phyloP scores from a whole-genome alignment of 1,139 yeast genomes.

The Eremothecium coryli region DNA sequence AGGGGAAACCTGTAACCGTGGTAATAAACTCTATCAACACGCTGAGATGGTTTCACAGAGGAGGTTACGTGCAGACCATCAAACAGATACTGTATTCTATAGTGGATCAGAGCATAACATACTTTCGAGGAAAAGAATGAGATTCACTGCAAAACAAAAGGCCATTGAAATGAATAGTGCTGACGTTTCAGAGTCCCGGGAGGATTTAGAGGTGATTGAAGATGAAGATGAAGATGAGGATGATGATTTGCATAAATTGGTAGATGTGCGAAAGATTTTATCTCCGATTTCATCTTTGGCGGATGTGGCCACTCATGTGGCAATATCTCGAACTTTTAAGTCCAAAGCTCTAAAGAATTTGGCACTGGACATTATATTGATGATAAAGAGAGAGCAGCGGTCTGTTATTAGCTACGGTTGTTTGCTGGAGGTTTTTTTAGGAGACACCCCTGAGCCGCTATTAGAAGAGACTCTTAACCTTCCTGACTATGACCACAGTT shows the following conservation, averaged over 20 bases:
- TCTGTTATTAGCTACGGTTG: conserved; percentile 62
- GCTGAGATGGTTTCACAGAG: conserved; percentile 34
- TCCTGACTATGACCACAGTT: conserved; percentile 60
- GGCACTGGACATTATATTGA: conserved; percentile 63
- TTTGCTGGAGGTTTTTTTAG: conserved; percentile 68
- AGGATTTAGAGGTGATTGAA: conserved; percentile 23
- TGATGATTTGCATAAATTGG: conserved; percentile 33
- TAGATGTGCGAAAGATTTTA: conserved; percentile 46
- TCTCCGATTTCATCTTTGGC: conserved; percentile 75
- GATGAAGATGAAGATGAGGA: conserved; percentile 32
- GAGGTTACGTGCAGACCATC: conserved; percentile 31
- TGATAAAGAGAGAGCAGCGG: conserved; percentile 72
- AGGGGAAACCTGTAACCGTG: conserved; percentile 43
- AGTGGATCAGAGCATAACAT: conserved; percentile 31
- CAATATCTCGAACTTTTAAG: conserved; percentile 56
- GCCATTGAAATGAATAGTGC: conserved; percentile 5
- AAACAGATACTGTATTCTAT: conserved; percentile 31
- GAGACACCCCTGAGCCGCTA: conserved; percentile 71
- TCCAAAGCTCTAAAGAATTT: conserved; percentile 43
- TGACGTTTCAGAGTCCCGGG: conserved; percentile 16
- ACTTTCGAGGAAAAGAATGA: conserved; percentile 28
- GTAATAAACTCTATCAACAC: conserved; percentile 47
- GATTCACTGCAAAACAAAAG: conserved; percentile 17
- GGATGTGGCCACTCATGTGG: conserved; percentile 65
- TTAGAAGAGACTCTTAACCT: conserved; percentile 57